phyloP scores from a whole-genome alignment of 805 yeast genomes.

The Cyberlindnera maclurae region DNA sequence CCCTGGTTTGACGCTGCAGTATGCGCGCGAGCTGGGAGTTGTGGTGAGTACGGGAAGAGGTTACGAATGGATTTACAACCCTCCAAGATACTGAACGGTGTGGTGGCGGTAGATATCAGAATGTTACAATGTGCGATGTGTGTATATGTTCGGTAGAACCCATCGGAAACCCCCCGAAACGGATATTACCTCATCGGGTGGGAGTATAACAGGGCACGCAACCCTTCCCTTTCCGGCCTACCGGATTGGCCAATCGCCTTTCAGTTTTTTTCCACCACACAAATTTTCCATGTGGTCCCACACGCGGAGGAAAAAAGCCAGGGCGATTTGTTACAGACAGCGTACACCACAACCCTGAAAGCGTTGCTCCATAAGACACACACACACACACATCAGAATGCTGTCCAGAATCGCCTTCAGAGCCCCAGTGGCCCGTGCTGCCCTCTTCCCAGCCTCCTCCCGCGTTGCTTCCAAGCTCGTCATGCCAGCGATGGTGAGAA shows the following conservation, averaged over 20 bases:
- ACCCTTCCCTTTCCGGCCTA: background rate
- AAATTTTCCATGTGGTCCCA: too few species aligned
- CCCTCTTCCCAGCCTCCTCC: conserved; percentile 1
- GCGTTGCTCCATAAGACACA: background rate
- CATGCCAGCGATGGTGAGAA: conserved; percentile 36
- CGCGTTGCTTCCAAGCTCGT: conserved; percentile 7
- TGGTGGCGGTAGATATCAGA: too few species aligned
- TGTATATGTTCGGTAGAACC: too few species aligned
- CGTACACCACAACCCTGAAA: too few species aligned
- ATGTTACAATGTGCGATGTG: too few species aligned
- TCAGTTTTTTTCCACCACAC: too few species aligned
- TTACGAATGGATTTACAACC: conserved; percentile 24
- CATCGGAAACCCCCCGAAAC: too few species aligned
- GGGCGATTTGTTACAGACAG: too few species aligned
- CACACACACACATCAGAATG: conserved; percentile 3
- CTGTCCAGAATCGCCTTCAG: conserved; percentile 14
- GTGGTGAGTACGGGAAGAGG: conserved; percentile 31
- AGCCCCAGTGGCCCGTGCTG: conserved; percentile 16
- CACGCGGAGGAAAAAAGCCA: too few species aligned
- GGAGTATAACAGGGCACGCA: background rate
- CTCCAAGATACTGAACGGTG: conserved; percentile 11
- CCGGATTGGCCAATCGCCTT: too few species aligned
- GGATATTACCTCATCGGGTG: too few species aligned
- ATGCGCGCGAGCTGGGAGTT: conserved; percentile 45
- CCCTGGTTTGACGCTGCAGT: conserved; percentile 42